These are phyloP conservation scores for Pulveroboletus frians DNA, from an alignment of 768 basidiomycete species.

Conservation along the genomic window DNA sequence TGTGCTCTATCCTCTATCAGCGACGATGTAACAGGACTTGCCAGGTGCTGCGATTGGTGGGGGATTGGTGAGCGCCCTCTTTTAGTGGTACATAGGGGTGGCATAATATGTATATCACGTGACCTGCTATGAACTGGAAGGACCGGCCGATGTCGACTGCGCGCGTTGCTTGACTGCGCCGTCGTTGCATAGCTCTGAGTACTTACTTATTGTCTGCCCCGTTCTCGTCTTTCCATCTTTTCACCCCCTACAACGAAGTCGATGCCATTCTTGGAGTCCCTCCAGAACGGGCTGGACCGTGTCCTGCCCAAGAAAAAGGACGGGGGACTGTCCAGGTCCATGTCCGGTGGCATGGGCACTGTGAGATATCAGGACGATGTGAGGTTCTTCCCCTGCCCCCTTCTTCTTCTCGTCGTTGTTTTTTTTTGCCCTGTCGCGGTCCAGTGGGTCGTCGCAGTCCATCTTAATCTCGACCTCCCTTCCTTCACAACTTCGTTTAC, in stretches of 20 bases:
- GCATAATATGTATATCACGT: conserved; percentile 27
- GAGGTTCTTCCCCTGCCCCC: conserved; percentile 31
- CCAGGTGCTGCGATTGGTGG: conserved; percentile 49
- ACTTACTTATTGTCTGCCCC: conserved; percentile 6
- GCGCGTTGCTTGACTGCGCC: conserved; percentile 5
- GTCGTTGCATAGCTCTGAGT: conserved; percentile 7
- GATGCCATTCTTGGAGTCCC: conserved; percentile 28
- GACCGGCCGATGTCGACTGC: conserved; percentile 4
- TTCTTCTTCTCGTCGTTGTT: not conserved
- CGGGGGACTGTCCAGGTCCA: conserved; percentile 28
- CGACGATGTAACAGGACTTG: not conserved
- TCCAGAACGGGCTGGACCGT: conserved; percentile 30
- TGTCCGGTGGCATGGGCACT: conserved; percentile 57
- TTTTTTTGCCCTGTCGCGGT: conserved; percentile 12
- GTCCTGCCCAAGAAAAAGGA: conserved; percentile 22
- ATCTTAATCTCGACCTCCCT: conserved; percentile 20
- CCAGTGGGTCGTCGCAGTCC: conserved; percentile 9
- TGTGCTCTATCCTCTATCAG: conserved; percentile 13
- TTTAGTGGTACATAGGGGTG: not conserved
- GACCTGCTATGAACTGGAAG: not conserved
- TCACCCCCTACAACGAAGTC: not conserved
- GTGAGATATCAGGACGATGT: conserved; percentile 70
- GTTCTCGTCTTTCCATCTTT: not conserved
- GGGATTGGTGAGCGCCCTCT: conserved; percentile 46
- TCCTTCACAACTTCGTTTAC: conserved; percentile 24